Evolutionary conservation across 139 green algal species (phyloP).

Genomic region (Haematococcus lacustris): DNA sequence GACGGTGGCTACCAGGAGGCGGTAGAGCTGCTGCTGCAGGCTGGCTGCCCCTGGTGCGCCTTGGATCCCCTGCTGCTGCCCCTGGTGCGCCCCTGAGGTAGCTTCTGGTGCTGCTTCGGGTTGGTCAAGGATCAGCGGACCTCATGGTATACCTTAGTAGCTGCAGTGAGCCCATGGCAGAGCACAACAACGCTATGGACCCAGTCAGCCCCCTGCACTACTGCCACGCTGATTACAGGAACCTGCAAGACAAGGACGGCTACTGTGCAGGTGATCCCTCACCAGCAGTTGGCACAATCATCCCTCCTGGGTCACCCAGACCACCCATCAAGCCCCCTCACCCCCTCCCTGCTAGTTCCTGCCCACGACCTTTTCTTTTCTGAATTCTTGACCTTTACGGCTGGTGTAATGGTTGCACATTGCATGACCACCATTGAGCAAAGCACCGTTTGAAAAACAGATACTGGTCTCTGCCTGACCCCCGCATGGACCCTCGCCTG

Average conservation of each 20-base stretch:
- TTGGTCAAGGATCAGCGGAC: no score
- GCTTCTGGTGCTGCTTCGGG: no score
- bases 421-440: not conserved
- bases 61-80: no score
- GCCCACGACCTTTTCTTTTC: not conserved
- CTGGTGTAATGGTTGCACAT: not conserved
- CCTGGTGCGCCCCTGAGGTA: no score
- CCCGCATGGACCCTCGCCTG: not conserved
- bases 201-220: no score
- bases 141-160: no score
- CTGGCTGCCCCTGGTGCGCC: slow-evolving; percentile 22
- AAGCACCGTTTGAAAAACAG: not conserved
- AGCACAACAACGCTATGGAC: no score
- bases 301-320: no score
- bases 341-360: not conserved
- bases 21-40: slow-evolving; percentile 11
- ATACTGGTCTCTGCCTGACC: not conserved
- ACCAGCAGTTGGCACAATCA: no score
- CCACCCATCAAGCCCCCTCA: no score
- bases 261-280: slow-evolving; percentile 18
- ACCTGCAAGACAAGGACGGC: slow-evolving; percentile 21
- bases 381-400: not conserved
- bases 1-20: slow-evolving; percentile 10
- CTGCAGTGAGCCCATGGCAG: no score
- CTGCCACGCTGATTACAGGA: no score